Conservation (phyloP, 371 early-diverging fungal species). For the Gilbertella persicaria region DNA sequence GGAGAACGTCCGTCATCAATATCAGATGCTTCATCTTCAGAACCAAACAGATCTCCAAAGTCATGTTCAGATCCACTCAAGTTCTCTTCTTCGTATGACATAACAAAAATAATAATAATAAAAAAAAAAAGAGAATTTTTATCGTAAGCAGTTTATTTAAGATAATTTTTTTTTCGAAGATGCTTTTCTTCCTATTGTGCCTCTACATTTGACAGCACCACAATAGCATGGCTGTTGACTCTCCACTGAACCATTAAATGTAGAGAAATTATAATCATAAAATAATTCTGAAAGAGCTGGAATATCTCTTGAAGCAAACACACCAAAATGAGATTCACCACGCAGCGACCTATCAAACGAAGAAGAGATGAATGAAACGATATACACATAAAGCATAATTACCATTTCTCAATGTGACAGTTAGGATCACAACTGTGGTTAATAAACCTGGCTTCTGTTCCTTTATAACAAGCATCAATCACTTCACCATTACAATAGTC, state of each 20-base stretch:
- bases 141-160: background rate
- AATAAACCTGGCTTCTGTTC: slow-evolving; percentile 43
- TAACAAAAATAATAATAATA: slow-evolving; percentile 1
- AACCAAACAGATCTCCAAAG: slow-evolving; percentile 51
- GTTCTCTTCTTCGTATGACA: slow-evolving; percentile 16
- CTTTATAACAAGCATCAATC: slow-evolving; percentile 35
- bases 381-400: slow-evolving; percentile 3
- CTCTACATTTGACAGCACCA: slow-evolving; percentile 71
- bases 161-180: slow-evolving; percentile 1
- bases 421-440: slow-evolving; percentile 86
- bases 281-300: slow-evolving; percentile 73
- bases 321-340: slow-evolving; percentile 75
- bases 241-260: slow-evolving; percentile 61
- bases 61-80: slow-evolving; percentile 28
- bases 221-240: slow-evolving; percentile 72
- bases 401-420: slow-evolving; percentile 91
- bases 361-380: background rate
- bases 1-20: slow-evolving; percentile 39
- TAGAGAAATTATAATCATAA: slow-evolving; percentile 86
- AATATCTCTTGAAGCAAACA: slow-evolving; percentile 79
- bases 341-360: slow-evolving; percentile 50
- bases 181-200: slow-evolving; percentile 56
- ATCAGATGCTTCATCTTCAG: slow-evolving; percentile 52
- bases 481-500: slow-evolving; percentile 72
- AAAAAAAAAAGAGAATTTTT: slow-evolving; percentile 1